These are phyloP conservation scores for Crithidia thermophila DNA, from an alignment of 208 protist genomes.

Conservation along the genomic window DNA sequence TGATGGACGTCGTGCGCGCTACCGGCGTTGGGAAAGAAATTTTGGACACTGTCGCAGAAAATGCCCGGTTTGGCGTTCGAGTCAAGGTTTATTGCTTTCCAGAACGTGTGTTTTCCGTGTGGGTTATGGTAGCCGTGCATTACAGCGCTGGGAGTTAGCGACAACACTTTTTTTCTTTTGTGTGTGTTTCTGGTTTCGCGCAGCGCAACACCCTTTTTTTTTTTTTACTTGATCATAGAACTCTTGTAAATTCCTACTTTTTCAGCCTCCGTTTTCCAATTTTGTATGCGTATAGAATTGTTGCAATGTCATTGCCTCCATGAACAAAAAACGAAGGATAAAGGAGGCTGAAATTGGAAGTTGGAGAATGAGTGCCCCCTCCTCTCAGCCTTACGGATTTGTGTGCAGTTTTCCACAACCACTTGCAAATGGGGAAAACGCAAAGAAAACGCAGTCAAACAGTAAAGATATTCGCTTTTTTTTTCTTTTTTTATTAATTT, in stretches of 20 bases:
- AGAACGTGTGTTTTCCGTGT: conserved; percentile 84
- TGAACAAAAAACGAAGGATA: no score
- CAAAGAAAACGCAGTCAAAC: no score
- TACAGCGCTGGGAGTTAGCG: conserved; percentile 43
- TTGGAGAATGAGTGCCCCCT: no score
- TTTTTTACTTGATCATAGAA: neutral
- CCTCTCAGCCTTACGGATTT: no score
- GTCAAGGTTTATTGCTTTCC: conserved; percentile 86
- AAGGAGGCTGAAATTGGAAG: no score
- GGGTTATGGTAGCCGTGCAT: conserved; percentile 88
- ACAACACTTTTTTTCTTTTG: conserved; percentile 4
- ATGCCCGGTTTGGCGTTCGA: conserved; percentile 70
- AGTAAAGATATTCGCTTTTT: no score
- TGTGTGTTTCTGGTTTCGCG: neutral
- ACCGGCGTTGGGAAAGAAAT: conserved; percentile 81
- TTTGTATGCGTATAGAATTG: conserved; percentile 16
- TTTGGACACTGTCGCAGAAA: conserved; percentile 77
- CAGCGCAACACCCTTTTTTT: conserved; percentile 9
- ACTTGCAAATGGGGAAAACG: no score
- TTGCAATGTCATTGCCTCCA: no score
- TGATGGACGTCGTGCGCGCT: conserved; percentile 65
- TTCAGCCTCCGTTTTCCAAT: conserved; percentile 16
- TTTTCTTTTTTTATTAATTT: no score
- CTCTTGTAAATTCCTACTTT: conserved; percentile 6
- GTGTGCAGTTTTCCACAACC: no score